These are phyloP conservation scores for Solanum hybrid DNA, from an alignment of 305 asterid species.

Conservation along the genomic window DNA sequence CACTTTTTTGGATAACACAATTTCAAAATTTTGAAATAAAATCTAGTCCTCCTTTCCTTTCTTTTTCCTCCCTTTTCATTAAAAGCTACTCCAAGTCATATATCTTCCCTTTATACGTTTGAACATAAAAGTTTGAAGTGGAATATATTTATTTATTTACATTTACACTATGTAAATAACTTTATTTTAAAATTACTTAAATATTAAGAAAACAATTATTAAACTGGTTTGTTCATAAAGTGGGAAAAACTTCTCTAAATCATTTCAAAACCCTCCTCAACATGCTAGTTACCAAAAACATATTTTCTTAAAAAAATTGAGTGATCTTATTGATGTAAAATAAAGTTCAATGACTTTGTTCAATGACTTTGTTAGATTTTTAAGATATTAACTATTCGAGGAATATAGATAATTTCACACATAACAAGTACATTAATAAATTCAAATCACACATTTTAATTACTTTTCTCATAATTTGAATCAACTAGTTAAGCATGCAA, in stretches of 20 bases:
- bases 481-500: not conserved
- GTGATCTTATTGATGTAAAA: too few species aligned
- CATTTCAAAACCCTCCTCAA: not conserved
- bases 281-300: not conserved
- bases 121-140: not conserved
- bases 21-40: not conserved
- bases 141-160: not conserved
- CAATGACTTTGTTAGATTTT: too few species aligned
- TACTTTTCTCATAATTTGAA: not conserved
- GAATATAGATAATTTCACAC: too few species aligned
- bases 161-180: not conserved
- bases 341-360: too few species aligned
- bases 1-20: not conserved
- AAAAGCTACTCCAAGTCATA: not conserved
- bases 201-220: not conserved
- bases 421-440: not conserved
- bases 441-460: not conserved
- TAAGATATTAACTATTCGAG: too few species aligned
- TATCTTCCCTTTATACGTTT: not conserved
- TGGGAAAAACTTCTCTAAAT: not conserved
- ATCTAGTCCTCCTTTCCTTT: not conserved
- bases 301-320: not conserved
- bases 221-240: not conserved
- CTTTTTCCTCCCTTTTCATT: not conserved
- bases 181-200: not conserved